Percentiles rank a stretch among this genome's conserved stretches.
Evolutionary conservation across 2,329 filamentous ascomycete genomes (phyloP).

Genomic region (Xylaria sp.): DNA sequence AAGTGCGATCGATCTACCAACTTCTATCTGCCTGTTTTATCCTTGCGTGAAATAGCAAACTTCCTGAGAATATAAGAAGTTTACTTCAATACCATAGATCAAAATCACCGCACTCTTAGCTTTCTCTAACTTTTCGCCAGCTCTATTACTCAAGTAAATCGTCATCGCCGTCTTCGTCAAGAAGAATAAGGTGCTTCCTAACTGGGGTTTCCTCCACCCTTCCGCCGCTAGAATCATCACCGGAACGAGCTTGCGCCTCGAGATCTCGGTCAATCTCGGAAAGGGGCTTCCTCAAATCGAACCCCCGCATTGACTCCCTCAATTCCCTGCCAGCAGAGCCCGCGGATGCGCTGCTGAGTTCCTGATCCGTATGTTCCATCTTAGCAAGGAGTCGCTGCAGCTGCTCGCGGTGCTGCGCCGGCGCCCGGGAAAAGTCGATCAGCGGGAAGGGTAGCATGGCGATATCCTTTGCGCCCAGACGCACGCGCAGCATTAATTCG

Average conservation of each 20-base stretch:
- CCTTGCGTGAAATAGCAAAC: no score
- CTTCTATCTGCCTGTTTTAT: not conserved
- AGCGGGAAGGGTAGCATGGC: constrained; percentile 46
- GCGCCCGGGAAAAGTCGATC: constrained; percentile 41
- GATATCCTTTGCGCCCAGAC: constrained; percentile 39
- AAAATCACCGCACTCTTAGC: not conserved
- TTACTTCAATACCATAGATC: no score
- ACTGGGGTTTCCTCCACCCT: no score
- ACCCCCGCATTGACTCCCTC: not conserved
- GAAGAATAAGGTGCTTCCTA: not conserved
- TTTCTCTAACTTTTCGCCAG: not conserved
- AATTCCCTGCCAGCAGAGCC: constrained; percentile 3
- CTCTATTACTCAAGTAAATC: not conserved
- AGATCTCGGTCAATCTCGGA: constrained; percentile 24
- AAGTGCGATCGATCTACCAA: no score
- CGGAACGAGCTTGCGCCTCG: not conserved
- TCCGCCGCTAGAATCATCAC: not conserved
- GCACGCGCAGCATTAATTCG: constrained; percentile 46
- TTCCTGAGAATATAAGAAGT: no score
- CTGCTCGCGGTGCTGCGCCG: constrained; percentile 7
- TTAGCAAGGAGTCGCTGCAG: constrained; percentile 33
- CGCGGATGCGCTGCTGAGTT: constrained; percentile 19
- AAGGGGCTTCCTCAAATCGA: not conserved
- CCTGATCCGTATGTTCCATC: constrained; percentile 32
- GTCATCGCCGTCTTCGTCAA: not conserved